Conservation (phyloP, 2,329 filamentous ascomycete species). For the Venturia aucupariae region DNA sequence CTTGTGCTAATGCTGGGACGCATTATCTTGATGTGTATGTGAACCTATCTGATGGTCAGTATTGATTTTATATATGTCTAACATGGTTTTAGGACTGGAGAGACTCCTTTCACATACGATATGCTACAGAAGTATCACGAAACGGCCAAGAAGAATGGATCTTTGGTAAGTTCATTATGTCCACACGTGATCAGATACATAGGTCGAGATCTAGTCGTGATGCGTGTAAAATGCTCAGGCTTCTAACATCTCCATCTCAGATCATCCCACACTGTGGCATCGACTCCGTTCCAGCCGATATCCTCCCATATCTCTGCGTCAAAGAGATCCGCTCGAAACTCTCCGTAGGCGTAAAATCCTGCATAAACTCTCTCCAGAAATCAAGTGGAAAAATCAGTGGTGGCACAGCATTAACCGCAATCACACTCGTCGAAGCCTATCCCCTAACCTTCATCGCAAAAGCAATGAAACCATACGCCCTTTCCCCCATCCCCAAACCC, state of each 20-base stretch:
- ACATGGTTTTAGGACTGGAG: conserved; percentile 47
- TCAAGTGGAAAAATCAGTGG: conserved; percentile 42
- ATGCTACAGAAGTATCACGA: conserved; percentile 54
- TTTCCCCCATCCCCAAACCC: conserved; percentile 29
- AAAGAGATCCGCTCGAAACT: conserved; percentile 44
- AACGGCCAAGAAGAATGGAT: conserved; percentile 48
- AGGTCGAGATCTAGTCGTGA: neutral
- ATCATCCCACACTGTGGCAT: conserved; percentile 53
- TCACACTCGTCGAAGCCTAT: conserved; percentile 47
- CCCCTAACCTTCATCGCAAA: conserved; percentile 38
- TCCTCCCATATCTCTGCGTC: conserved; percentile 43
- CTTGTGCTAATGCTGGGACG: conserved; percentile 55
- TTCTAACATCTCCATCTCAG: conserved; percentile 21
- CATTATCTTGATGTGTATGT: conserved; percentile 55
- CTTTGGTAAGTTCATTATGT: conserved; percentile 40
- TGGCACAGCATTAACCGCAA: conserved; percentile 54
- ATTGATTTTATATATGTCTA: no score
- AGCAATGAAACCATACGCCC: conserved; percentile 41
- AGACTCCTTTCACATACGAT: conserved; percentile 53
- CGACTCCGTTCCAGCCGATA: conserved; percentile 52
- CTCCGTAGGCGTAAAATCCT: conserved; percentile 40
- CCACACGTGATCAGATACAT: neutral
- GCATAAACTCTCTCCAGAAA: conserved; percentile 45
- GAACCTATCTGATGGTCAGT: neutral
- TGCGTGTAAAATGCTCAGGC: neutral